A percentile compares a stretch with the other conserved stretches of the same genome.
Conservation (phyloP, 345 rosid genomes). For the Salix purpurea region DNA sequence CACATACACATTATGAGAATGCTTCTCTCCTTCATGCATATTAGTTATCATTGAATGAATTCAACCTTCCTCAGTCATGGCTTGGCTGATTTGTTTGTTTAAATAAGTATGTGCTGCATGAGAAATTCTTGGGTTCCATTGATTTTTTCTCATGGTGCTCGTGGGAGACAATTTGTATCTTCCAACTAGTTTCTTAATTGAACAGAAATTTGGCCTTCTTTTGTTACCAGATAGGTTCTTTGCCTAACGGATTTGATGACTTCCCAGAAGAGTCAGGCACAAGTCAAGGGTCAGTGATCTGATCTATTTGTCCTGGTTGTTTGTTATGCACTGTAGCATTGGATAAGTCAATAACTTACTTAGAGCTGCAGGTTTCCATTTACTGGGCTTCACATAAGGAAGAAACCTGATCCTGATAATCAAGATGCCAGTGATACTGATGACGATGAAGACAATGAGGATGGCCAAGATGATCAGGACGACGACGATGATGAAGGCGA, state of each 20-base stretch:
- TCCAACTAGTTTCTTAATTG: neutral
- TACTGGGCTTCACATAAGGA: conserved; percentile 29
- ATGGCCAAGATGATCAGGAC: conserved; percentile 33
- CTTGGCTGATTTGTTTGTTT: neutral
- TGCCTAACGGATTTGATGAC: conserved; percentile 23
- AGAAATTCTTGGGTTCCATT: neutral
- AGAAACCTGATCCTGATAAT: conserved; percentile 40
- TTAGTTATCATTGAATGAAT: neutral
- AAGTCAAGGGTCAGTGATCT: conserved; percentile 31
- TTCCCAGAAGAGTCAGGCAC: conserved; percentile 21
- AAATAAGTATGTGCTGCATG: neutral
- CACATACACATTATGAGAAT: neutral
- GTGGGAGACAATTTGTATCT: neutral
- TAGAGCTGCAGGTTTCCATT: conserved; percentile 42
- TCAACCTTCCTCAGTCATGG: neutral
- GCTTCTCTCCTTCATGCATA: neutral
- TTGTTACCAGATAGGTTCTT: conserved; percentile 32
- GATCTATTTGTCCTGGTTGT: conserved; percentile 5
- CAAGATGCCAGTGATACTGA: conserved; percentile 48
- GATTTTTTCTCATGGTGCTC: neutral
- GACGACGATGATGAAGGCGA: conserved; percentile 29
- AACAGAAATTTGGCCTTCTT: neutral
- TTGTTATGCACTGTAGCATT: neutral
- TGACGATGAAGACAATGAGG: conserved; percentile 37
- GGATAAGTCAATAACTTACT: neutral